phyloP scores from a whole-genome alignment of 495 filamentous ascomycete genomes.

The Hypoxylon fragiforme region DNA sequence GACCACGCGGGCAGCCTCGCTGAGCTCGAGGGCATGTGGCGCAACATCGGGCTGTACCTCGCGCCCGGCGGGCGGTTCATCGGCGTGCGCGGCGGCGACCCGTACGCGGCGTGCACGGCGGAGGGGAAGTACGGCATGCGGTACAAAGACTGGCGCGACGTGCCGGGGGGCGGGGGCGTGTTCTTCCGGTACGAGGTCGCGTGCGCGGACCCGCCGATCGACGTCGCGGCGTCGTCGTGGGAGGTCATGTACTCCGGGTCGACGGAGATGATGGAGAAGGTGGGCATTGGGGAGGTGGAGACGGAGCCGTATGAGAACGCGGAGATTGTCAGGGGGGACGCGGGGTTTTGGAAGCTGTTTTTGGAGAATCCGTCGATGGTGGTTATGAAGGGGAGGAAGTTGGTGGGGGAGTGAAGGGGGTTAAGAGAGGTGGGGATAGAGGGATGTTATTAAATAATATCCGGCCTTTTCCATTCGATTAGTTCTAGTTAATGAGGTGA shows the following conservation, averaged over 20 bases:
- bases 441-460: not conserved
- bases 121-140: conserved; percentile 30
- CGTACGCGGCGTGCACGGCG: conserved; percentile 4
- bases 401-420: not conserved
- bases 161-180: conserved; percentile 31
- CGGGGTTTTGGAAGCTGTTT: conserved; percentile 33
- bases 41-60: conserved; percentile 29
- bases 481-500: no score
- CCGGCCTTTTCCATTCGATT: no score
- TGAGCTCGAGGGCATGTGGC: conserved; percentile 38
- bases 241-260: conserved; percentile 19
- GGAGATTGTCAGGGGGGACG: conserved; percentile 26
- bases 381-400: conserved; percentile 22
- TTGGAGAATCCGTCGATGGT: conserved; percentile 27
- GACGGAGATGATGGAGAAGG: conserved; percentile 23
- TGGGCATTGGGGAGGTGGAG: conserved; percentile 29
- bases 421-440: not conserved
- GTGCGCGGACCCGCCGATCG: conserved; percentile 5
- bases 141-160: conserved; percentile 11
- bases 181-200: conserved; percentile 9
- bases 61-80: conserved; percentile 38
- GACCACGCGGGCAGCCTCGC: conserved; percentile 31
- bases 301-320: conserved; percentile 21
- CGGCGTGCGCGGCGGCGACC: conserved; percentile 19
- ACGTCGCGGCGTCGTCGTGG: conserved; percentile 20